phyloP scores from a whole-genome alignment of 2,329 filamentous ascomycete genomes.

The Fusarium chlamydosporum region DNA sequence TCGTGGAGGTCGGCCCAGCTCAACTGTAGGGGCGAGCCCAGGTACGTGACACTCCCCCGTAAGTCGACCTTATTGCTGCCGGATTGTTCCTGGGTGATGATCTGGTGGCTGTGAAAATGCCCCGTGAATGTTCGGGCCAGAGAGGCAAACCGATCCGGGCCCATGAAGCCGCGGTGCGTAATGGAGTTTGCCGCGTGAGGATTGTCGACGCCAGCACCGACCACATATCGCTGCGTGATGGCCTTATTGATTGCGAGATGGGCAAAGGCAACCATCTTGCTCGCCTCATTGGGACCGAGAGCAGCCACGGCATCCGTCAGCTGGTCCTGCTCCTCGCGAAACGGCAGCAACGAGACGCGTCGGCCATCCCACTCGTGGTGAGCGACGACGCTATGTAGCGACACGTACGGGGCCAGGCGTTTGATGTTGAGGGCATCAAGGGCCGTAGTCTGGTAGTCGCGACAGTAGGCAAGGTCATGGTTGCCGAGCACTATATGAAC shows the following conservation, averaged over 20 bases:
- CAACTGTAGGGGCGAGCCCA: constrained; percentile 44
- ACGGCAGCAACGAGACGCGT: constrained; percentile 41
- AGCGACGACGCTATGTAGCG: constrained; percentile 32
- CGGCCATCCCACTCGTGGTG: constrained; percentile 41
- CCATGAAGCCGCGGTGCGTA: constrained; percentile 32
- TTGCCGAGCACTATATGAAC: constrained; percentile 47
- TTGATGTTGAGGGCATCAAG: constrained; percentile 40
- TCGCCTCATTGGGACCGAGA: constrained; percentile 20
- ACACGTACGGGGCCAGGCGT: constrained; percentile 33
- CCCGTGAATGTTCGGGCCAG: constrained; percentile 45
- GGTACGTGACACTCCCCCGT: constrained; percentile 38
- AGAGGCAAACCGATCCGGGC: constrained; percentile 38
- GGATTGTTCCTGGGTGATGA: no score
- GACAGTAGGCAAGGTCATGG: constrained; percentile 47
- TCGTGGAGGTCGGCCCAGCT: constrained; percentile 42
- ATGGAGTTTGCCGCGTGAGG: no score
- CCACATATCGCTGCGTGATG: constrained; percentile 33
- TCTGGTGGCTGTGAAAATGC: constrained; percentile 19
- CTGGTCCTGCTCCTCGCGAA: constrained; percentile 44
- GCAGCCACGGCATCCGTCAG: constrained; percentile 34
- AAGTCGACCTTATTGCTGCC: background rate
- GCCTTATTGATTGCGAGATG: constrained; percentile 47
- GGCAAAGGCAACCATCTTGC: constrained; percentile 43
- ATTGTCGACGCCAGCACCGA: no score
- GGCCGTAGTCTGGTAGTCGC: constrained; percentile 46